Percentiles rank a stretch among this genome's conserved stretches.
phyloP scores from a whole-genome alignment of 2,329 filamentous ascomycete species.

The Trichoderma polysporum region DNA sequence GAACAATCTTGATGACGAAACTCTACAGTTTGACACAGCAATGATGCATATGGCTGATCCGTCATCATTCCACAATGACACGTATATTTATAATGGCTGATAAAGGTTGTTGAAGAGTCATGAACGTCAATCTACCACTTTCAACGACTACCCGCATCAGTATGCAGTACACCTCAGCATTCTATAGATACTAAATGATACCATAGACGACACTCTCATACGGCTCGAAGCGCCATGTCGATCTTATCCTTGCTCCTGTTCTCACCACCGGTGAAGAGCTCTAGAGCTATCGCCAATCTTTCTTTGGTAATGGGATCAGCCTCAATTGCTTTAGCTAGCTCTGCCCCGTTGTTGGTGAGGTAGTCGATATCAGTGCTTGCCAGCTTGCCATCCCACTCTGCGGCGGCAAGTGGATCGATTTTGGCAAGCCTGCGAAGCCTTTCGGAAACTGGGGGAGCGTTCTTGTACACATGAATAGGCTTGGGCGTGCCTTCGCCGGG shows the following conservation, averaged over 20 bases:
- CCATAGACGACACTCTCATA: background rate
- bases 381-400: conserved; percentile 41
- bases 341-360: conserved; percentile 44
- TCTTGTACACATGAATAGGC: conserved; percentile 40
- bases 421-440: conserved; percentile 37
- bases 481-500: conserved; percentile 42
- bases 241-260: conserved; percentile 40
- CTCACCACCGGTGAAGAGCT: conserved; percentile 42
- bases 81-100: conserved; percentile 7
- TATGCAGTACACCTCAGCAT: background rate
- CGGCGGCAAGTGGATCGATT: conserved; percentile 41
- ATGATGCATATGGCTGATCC: conserved; percentile 10
- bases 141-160: background rate
- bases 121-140: background rate
- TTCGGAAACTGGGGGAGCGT: conserved; percentile 33
- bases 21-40: background rate
- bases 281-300: conserved; percentile 41
- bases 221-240: conserved; percentile 29
- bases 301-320: conserved; percentile 38
- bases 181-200: background rate
- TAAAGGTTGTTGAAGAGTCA: background rate
- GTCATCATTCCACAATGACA: background rate
- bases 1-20: background rate
- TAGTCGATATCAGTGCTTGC: conserved; percentile 45
- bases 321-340: conserved; percentile 43